phyloP scores from a whole-genome alignment of 345 rosid genomes.

The Populus tremula region DNA sequence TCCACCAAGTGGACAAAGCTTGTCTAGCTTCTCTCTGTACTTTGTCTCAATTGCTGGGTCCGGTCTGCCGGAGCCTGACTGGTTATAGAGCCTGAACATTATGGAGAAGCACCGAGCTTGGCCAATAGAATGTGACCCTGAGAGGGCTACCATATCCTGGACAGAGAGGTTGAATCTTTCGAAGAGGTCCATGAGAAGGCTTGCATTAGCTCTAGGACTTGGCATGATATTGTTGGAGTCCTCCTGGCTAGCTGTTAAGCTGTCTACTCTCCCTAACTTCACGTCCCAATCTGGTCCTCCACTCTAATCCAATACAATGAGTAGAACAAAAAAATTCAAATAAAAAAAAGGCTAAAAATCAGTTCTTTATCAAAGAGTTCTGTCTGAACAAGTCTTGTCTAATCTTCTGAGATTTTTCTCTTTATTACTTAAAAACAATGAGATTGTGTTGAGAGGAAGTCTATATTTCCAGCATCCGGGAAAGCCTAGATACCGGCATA shows the following conservation, averaged over 20 bases:
- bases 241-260: constrained; percentile 74
- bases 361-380: background rate
- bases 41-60: constrained; percentile 63
- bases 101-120: constrained; percentile 84
- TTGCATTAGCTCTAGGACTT: constrained; percentile 83
- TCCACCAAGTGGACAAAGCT: constrained; percentile 65
- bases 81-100: constrained; percentile 85
- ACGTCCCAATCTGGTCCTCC: constrained; percentile 92
- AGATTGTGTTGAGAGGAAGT: too few relatives aligned
- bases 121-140: constrained; percentile 94
- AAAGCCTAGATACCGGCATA: background rate
- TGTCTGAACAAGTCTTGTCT: background rate
- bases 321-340: background rate
- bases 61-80: constrained; percentile 65
- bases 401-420: background rate
- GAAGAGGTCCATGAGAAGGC: constrained; percentile 57
- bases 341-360: background rate
- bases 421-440: background rate
- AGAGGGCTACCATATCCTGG: constrained; percentile 82
- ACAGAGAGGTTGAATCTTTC: constrained; percentile 58
- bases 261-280: constrained; percentile 75
- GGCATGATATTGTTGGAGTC: constrained; percentile 74
- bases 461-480: background rate
- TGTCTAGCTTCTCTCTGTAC: constrained; percentile 49
- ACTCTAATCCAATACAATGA: constrained; percentile 35